These are phyloP conservation scores for Diplodia mutila DNA, from an alignment of 2,329 filamentous ascomycete genomes.

Conservation along the genomic window DNA sequence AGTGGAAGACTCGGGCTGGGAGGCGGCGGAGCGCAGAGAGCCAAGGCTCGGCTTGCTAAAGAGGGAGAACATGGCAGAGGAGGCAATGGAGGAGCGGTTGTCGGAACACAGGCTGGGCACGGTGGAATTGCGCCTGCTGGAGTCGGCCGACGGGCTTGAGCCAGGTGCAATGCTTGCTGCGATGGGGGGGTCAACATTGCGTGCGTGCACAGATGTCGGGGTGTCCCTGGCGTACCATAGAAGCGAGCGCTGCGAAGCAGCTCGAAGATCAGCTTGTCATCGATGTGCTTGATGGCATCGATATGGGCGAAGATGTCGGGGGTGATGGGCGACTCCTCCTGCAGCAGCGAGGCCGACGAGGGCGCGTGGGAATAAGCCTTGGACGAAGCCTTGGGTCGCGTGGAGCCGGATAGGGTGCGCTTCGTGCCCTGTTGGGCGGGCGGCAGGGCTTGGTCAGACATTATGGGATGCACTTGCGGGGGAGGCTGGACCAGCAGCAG, in stretches of 20 bases:
- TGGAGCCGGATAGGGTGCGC: conserved; percentile 15
- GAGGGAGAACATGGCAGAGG: conserved; percentile 19
- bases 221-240: conserved; percentile 37
- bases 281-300: conserved; percentile 45
- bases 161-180: conserved; percentile 3
- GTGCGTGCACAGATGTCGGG: background rate
- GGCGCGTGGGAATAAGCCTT: conserved; percentile 36
- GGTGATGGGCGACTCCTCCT: conserved; percentile 30
- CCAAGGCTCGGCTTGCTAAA: conserved; percentile 13
- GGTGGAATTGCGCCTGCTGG: background rate
- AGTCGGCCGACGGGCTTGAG: background rate
- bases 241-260: conserved; percentile 43
- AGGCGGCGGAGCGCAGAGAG: conserved; percentile 1
- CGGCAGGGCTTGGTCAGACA: background rate
- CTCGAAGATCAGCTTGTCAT: conserved; percentile 44
- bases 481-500: conserved; percentile 14
- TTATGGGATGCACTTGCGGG: background rate
- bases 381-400: conserved; percentile 1
- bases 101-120: conserved; percentile 16
- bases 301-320: conserved; percentile 45
- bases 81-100: conserved; percentile 3
- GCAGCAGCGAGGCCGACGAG: conserved; percentile 1
- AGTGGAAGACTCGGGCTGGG: background rate
- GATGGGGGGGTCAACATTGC: background rate
- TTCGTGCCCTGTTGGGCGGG: conserved; percentile 18